Evolutionary conservation across 2,329 filamentous ascomycete genomes (phyloP).

Genomic region (Volutella citrinella): DNA sequence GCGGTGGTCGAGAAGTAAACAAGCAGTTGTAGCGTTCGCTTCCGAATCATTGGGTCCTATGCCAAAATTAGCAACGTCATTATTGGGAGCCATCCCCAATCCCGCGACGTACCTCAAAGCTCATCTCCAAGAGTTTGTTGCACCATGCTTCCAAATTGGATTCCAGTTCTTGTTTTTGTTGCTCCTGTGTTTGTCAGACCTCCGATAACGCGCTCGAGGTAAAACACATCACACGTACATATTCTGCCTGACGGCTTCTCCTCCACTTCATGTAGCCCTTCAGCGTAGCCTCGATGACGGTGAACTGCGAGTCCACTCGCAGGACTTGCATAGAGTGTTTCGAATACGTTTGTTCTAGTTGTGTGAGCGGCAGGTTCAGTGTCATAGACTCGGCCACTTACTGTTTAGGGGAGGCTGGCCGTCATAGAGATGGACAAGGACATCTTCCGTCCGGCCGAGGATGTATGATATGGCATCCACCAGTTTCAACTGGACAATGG

Average conservation of each 20-base stretch:
- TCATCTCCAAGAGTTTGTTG: constrained; percentile 64
- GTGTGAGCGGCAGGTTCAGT: too few relatives aligned
- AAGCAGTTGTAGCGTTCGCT: constrained; percentile 75
- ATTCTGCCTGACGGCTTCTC: constrained; percentile 25
- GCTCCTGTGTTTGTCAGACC: constrained; percentile 30
- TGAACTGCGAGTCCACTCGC: constrained; percentile 83
- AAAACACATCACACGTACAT: constrained; percentile 26
- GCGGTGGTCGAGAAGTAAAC: constrained; percentile 83
- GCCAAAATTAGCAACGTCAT: neutral
- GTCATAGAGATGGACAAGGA: constrained; percentile 73
- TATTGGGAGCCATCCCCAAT: neutral
- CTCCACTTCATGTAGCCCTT: constrained; percentile 87
- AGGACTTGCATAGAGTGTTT: constrained; percentile 73
- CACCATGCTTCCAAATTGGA: constrained; percentile 70
- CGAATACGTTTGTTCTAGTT: constrained; percentile 53
- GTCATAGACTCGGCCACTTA: too few relatives aligned
- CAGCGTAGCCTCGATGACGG: constrained; percentile 81
- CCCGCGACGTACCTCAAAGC: constrained; percentile 54
- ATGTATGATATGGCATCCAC: constrained; percentile 86
- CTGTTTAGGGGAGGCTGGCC: constrained; percentile 65
- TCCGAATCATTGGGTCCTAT: constrained; percentile 77
- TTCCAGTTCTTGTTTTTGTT: constrained; percentile 58
- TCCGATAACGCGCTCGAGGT: neutral
- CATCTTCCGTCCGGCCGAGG: constrained; percentile 71
- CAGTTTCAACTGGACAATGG: constrained; percentile 76